Percentiles rank a stretch among this genome's conserved stretches.
Evolutionary conservation across 257 asterid species (phyloP).

Genomic region (Petrea volubilis): DNA sequence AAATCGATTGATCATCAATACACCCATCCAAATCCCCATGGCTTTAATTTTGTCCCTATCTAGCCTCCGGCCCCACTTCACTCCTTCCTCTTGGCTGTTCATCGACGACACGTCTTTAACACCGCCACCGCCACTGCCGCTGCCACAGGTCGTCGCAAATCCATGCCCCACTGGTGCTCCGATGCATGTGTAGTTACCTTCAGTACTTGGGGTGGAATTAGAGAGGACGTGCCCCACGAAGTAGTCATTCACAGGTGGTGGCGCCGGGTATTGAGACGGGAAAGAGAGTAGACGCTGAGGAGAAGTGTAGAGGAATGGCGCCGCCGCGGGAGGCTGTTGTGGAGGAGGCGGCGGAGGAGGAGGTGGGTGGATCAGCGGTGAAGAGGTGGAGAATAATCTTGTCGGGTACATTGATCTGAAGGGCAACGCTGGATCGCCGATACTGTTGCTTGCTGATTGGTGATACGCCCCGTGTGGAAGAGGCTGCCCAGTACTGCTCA

Average conservation of each 20-base stretch:
- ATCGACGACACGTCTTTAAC: slow-evolving; percentile 33
- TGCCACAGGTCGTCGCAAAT: slow-evolving; percentile 15
- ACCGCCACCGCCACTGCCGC: slow-evolving; percentile 30
- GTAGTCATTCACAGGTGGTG: slow-evolving; percentile 48
- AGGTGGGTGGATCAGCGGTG: slow-evolving; percentile 35
- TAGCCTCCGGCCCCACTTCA: slow-evolving; percentile 55
- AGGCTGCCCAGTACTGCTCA: slow-evolving; percentile 58
- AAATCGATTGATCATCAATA: slow-evolving; percentile 47
- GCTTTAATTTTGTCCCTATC: slow-evolving; percentile 32
- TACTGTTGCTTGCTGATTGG: slow-evolving; percentile 38
- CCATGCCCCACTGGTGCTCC: slow-evolving; percentile 80
- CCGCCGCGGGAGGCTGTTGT: slow-evolving; percentile 21
- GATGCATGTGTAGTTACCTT: slow-evolving; percentile 64
- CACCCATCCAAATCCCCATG: slow-evolving; percentile 19
- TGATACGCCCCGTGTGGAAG: slow-evolving; percentile 52
- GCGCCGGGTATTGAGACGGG: slow-evolving; percentile 45
- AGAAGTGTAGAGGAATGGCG: slow-evolving; percentile 49
- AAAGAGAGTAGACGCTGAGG: slow-evolving; percentile 51
- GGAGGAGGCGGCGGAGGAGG: slow-evolving; percentile 28
- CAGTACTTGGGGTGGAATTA: slow-evolving; percentile 20
- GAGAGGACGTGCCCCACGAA: slow-evolving; percentile 63
- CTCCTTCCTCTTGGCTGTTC: slow-evolving; percentile 41
- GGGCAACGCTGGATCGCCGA: slow-evolving; percentile 40
- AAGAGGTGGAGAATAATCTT: slow-evolving; percentile 46
- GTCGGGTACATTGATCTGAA: slow-evolving; percentile 61